phyloP scores from a whole-genome alignment of 2,329 filamentous ascomycete genomes.

The Pseudocercospora eumusae region DNA sequence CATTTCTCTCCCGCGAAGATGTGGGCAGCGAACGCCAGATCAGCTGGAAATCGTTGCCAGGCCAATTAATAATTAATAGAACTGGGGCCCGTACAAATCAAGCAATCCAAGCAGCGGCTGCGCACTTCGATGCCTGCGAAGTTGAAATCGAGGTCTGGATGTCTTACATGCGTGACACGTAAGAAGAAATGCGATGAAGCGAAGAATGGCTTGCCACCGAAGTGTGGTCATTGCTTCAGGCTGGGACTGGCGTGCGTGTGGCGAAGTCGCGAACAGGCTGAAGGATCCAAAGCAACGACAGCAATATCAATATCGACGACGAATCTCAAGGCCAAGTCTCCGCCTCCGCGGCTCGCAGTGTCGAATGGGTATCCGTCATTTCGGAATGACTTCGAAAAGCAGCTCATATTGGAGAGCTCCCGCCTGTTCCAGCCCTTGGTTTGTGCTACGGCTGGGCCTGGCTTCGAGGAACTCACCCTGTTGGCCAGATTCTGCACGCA shows the following conservation, averaged over 20 bases:
- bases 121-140: too few relatives aligned
- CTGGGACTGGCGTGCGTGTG: slow-evolving; percentile 20
- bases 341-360: slow-evolving; percentile 10
- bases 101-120: too few relatives aligned
- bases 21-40: too few relatives aligned
- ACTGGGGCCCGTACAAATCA: too few relatives aligned
- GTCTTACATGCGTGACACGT: slow-evolving; percentile 80
- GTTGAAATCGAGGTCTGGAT: slow-evolving; percentile 65
- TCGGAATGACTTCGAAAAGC: slow-evolving; percentile 18
- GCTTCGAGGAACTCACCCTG: slow-evolving; percentile 15
- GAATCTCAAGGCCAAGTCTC: slow-evolving; percentile 17
- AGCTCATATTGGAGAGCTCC: slow-evolving; percentile 16
- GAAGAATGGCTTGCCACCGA: slow-evolving; percentile 59
- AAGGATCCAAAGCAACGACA: background rate
- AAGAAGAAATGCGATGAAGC: slow-evolving; percentile 97
- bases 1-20: too few relatives aligned
- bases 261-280: slow-evolving; percentile 3
- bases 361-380: slow-evolving; percentile 26
- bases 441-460: slow-evolving; percentile 17
- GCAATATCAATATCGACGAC: slow-evolving; percentile 16
- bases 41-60: too few relatives aligned
- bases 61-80: too few relatives aligned
- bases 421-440: slow-evolving; percentile 15
- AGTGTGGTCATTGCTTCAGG: slow-evolving; percentile 86
- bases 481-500: slow-evolving; percentile 22